phyloP scores from a whole-genome alignment of 148 eudicot genomes.

The Fagopyrum tataricum region DNA sequence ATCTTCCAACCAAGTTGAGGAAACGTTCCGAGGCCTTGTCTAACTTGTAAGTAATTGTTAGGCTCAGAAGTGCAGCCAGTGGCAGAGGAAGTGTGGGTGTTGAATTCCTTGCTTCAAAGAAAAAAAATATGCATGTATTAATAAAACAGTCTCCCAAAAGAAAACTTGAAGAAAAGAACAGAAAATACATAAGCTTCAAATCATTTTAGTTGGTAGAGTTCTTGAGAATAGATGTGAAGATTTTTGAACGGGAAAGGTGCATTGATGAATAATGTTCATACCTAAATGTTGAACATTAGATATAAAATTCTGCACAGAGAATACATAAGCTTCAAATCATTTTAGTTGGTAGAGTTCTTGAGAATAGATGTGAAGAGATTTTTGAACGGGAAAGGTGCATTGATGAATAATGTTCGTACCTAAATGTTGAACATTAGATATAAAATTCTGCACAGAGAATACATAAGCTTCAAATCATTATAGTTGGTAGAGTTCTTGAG shows the following conservation, averaged over 20 bases:
- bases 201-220: not conserved
- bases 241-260: too few relatives aligned
- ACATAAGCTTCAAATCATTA: not conserved
- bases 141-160: not conserved
- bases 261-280: too few relatives aligned
- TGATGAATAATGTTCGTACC: too few relatives aligned
- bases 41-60: conserved; percentile 91
- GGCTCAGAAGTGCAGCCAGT: conserved; percentile 85
- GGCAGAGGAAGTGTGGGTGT: conserved; percentile 84
- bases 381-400: too few relatives aligned
- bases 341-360: not conserved
- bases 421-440: too few relatives aligned
- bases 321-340: not conserved
- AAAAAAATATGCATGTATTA: conserved; percentile 5
- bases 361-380: too few relatives aligned
- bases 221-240: too few relatives aligned
- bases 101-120: conserved; percentile 62
- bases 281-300: too few relatives aligned
- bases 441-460: not conserved
- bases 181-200: not conserved
- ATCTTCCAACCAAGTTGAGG: conserved; percentile 68
- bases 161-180: not conserved
- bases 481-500: not conserved
- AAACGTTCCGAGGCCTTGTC: conserved; percentile 67
- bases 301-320: not conserved